Base-by-base conservation (phyloP, 2,329 filamentous ascomycete genomes). In the Claviceps humidiphila region DNA sequence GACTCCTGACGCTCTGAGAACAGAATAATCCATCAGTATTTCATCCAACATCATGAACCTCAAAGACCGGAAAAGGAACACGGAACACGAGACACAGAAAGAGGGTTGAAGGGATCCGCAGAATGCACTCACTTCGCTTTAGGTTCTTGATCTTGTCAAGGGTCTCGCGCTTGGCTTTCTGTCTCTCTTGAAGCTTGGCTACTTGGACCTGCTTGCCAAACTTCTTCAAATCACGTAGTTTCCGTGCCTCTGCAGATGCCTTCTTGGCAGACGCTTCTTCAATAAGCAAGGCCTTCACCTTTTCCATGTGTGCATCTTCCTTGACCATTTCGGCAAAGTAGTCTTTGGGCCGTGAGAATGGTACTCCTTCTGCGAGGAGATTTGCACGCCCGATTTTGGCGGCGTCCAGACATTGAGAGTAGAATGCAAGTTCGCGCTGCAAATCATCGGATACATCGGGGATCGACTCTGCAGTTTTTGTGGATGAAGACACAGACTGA, bases 311-410 rank as follows among this genome's bases (percentile, higher is more conserved):
- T 62, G 94, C 91, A 66, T 98, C 93, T 63, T 85, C 88, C 80
- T 97, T 97, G 63, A 96, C 84, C 90, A 97, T 98, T 76, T 98
- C 93, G 45, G 93, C 93, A 62, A 98, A 98, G 73, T 95, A 98
- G 71, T 98, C 93, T 52, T 81, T 84, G 3, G 93, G 93, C 9
- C 93, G 80, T 30, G 88, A 85, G 71, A 98, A 98, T 6, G 87
- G 80, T 1, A 91, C 78, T 8, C 85, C 85, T 68, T 96, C 91
- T 57, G 85, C 83, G 64, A 87, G 85, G 24, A 98, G 76, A 56
- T 83, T 73, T n/a, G 73, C 68, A 52, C 91, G 85, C 2, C 81
- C 93, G 55, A 80, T 72, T 58, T 83, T 80, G 4, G 85, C 89
- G 1, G 89, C 89, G 38, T 87, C 82, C 41, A 95, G 80, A 47